Conservation (phyloP, 441 rosid genomes). For the Geranium incanum region DNA sequence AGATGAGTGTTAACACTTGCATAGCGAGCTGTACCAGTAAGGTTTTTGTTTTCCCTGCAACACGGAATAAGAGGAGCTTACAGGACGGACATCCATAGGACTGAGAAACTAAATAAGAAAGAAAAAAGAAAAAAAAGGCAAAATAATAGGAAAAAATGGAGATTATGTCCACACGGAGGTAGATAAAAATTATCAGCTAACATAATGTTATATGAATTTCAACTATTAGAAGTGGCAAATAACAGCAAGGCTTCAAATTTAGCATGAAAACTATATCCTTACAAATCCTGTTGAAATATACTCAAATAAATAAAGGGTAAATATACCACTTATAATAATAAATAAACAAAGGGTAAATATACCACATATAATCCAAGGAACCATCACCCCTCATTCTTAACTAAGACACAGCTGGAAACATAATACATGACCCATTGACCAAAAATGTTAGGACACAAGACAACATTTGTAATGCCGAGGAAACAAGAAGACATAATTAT, state of each 20-base stretch:
- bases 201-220: not conserved
- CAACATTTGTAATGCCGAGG: not conserved
- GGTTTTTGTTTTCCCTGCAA: conserved; percentile 76
- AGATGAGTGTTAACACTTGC: conserved; percentile 91
- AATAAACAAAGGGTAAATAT: not conserved
- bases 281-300: not conserved
- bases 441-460: not conserved
- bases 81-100: not conserved
- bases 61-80: conserved; percentile 12
- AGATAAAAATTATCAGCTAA: not conserved
- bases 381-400: not conserved
- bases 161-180: not conserved
- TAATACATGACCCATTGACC: not conserved
- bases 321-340: too few relatives aligned
- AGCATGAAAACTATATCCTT: not conserved
- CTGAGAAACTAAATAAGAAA: not conserved
- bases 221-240: not conserved
- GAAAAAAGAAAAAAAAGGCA: not conserved
- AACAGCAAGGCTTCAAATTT: not conserved
- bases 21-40: conserved; percentile 90
- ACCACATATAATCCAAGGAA: not conserved
- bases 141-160: not conserved
- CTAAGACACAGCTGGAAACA: not conserved
- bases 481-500: not conserved
- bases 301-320: too few relatives aligned